Conservation (phyloP, 495 filamentous ascomycete genomes). For the Thozetella sp. region DNA sequence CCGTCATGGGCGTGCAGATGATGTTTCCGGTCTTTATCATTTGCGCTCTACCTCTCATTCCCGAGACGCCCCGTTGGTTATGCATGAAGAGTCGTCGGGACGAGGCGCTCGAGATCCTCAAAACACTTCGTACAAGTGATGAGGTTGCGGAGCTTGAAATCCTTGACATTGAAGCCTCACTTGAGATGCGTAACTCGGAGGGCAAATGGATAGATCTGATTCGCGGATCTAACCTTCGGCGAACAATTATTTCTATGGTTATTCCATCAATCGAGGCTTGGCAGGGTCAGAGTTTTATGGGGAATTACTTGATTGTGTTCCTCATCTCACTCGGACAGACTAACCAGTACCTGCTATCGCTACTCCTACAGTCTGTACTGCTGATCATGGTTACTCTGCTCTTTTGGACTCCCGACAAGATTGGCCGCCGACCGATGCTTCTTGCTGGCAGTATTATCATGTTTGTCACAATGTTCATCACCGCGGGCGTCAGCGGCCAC, state of each 20-base stretch:
- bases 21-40: neutral
- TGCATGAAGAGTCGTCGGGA: neutral
- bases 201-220: neutral
- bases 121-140: neutral
- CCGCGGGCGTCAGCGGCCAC: neutral
- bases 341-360: neutral
- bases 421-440: neutral
- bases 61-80: neutral
- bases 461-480: neutral
- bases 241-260: neutral
- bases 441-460: neutral
- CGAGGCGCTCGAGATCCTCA: neutral
- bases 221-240: neutral
- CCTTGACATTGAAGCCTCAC: neutral
- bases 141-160: neutral
- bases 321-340: neutral
- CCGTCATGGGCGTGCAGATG: neutral
- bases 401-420: neutral
- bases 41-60: neutral
- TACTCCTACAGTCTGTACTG: neutral
- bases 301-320: neutral
- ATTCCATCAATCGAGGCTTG: neutral
- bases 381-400: neutral
- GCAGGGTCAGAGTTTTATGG: neutral
- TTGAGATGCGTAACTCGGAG: neutral